Evolutionary conservation across 768 basidiomycete species (phyloP).

Genomic region (Leccinum disarticulatum): DNA sequence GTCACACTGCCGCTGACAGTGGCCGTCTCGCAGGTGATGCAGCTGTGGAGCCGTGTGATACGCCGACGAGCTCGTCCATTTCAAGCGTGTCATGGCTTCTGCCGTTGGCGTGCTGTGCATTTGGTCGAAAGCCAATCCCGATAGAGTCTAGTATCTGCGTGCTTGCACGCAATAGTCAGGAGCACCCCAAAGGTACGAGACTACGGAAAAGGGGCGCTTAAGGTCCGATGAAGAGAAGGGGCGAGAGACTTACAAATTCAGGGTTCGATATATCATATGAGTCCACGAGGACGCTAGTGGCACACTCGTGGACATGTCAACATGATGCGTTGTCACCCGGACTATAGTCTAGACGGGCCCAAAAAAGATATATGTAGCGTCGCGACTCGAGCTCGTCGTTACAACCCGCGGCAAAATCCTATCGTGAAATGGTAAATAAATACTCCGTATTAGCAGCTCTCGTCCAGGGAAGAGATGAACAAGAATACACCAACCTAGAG

Average conservation of each 20-base stretch:
- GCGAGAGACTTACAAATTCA: conserved; percentile 19
- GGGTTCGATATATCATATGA: conserved; percentile 9
- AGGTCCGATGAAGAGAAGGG: conserved; percentile 29
- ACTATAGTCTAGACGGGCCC: background rate
- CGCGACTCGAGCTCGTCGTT: background rate
- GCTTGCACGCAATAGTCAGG: conserved; percentile 5
- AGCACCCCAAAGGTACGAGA: conserved; percentile 6
- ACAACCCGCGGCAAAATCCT: background rate
- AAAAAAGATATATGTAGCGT: background rate
- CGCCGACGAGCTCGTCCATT: conserved; percentile 15
- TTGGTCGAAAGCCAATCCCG: conserved; percentile 1
- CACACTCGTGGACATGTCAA: conserved; percentile 6
- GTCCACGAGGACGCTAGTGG: conserved; percentile 14
- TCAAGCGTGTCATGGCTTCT: conserved; percentile 6
- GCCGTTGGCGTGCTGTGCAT: conserved; percentile 25
- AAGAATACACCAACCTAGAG: background rate
- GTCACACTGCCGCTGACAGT: conserved; percentile 3
- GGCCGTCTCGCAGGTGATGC: conserved; percentile 10
- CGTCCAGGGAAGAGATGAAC: background rate
- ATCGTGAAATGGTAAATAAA: background rate
- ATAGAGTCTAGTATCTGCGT: conserved; percentile 11
- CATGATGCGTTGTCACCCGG: background rate
- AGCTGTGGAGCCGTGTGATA: conserved; percentile 21
- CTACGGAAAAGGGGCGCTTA: conserved; percentile 32
- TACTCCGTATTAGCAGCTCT: background rate